Evolutionary conservation across 2,329 filamentous ascomycete genomes (phyloP).

Genomic region (Aspergillus aculeatinus): DNA sequence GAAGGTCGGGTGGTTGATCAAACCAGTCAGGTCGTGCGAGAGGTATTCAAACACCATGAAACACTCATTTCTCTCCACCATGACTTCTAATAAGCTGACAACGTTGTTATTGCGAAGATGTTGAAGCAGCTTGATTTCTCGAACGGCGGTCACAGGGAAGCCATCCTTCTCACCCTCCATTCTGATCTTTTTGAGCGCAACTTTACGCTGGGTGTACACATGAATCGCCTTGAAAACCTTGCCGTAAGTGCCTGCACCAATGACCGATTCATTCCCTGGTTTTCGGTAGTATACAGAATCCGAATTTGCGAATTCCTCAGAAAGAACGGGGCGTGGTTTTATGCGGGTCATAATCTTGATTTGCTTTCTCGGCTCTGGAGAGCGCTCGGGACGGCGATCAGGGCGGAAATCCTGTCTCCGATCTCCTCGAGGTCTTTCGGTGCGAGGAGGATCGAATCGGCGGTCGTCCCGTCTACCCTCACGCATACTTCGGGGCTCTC

Average conservation of each 20-base stretch:
- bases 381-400: constrained; percentile 51
- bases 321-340: constrained; percentile 69
- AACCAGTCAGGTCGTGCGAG: constrained; percentile 89
- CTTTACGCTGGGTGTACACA: constrained; percentile 70
- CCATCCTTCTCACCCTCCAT: constrained; percentile 99
- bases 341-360: constrained; percentile 68
- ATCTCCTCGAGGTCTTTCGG: constrained; percentile 40
- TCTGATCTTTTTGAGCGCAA: constrained; percentile 96
- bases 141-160: constrained; percentile 93
- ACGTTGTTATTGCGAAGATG: constrained; percentile 87
- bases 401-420: constrained; percentile 33
- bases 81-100: constrained; percentile 87
- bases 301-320: constrained; percentile 70
- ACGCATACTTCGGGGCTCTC: constrained; percentile 30
- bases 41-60: constrained; percentile 99
- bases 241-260: constrained; percentile 91
- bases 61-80: constrained; percentile 98
- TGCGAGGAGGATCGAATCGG: constrained; percentile 39
- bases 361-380: constrained; percentile 51
- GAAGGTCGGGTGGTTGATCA: constrained; percentile 93
- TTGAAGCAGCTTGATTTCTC: constrained; percentile 96
- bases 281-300: constrained; percentile 94
- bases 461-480: constrained; percentile 40
- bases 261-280: constrained; percentile 94
- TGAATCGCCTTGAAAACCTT: constrained; percentile 93